A percentile compares a stretch with the other conserved stretches of the same genome.
Evolutionary conservation across 345 rosid genomes (phyloP).

Genomic region (Chamaenerion angustifolium): DNA sequence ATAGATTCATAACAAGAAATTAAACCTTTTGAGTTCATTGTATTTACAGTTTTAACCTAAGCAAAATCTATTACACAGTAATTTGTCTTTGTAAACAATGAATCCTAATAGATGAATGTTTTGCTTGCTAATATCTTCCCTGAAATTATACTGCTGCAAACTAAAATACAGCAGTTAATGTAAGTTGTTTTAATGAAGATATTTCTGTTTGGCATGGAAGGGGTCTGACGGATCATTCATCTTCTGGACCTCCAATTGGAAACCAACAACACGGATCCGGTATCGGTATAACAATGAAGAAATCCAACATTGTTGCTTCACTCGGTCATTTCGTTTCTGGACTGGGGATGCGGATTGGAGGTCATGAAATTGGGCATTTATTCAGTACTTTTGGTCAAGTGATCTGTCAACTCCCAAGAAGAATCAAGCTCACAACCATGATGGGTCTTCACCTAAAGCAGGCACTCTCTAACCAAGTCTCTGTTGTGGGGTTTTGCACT

Average conservation of each 20-base stretch:
- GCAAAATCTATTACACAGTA: too few species aligned
- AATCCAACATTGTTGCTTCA: slow-evolving; percentile 48
- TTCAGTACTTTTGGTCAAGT: slow-evolving; percentile 66
- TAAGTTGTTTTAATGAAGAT: neutral
- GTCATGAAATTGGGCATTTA: slow-evolving; percentile 20
- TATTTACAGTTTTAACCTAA: too few species aligned
- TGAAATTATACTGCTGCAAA: neutral
- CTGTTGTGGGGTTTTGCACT: too few species aligned
- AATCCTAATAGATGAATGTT: too few species aligned
- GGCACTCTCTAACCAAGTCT: slow-evolving; percentile 19
- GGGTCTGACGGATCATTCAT: slow-evolving; percentile 43
- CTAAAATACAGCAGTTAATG: neutral
- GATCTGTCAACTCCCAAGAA: slow-evolving; percentile 38
- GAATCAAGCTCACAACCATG: slow-evolving; percentile 45
- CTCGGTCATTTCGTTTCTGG: slow-evolving; percentile 51
- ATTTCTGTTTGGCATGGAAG: slow-evolving; percentile 30
- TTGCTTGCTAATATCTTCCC: neutral
- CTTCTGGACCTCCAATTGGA: slow-evolving; percentile 54
- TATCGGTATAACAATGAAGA: slow-evolving; percentile 45
- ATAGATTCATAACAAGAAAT: too few species aligned
- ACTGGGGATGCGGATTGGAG: slow-evolving; percentile 14
- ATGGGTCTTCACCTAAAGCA: slow-evolving; percentile 38
- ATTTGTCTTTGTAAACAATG: too few species aligned
- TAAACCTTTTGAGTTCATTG: too few species aligned
- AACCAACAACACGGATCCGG: slow-evolving; percentile 45